Evolutionary conservation across 2,329 filamentous ascomycete genomes (phyloP).

Genomic region (Claviceps sp.): DNA sequence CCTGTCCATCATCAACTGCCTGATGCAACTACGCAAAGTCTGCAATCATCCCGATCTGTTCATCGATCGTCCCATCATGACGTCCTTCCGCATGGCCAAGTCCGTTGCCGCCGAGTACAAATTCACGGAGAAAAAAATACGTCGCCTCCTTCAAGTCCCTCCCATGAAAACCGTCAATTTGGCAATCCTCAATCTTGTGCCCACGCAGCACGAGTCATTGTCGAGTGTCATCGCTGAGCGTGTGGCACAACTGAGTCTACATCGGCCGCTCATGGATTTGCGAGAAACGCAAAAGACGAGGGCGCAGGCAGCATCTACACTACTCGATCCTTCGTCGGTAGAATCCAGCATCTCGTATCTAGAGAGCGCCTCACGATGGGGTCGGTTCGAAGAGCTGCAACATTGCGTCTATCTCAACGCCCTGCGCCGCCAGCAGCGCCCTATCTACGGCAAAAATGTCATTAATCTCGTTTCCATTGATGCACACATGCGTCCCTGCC

Average conservation of each 20-base stretch:
- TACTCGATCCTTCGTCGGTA: conserved; percentile 52
- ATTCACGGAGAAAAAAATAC: conserved; percentile 55
- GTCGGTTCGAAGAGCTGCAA: conserved; percentile 64
- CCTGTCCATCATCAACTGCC: conserved; percentile 92
- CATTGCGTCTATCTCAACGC: conserved; percentile 71
- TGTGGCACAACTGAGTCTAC: conserved; percentile 55
- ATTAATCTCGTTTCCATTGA: conserved; percentile 60
- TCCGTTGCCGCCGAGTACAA: conserved; percentile 66
- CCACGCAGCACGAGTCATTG: conserved; percentile 53
- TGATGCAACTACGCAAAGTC: conserved; percentile 95
- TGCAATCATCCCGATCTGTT: conserved; percentile 98
- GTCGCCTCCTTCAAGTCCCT: conserved; percentile 46
- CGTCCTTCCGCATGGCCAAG: conserved; percentile 80
- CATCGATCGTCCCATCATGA: conserved; percentile 90
- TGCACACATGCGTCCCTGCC: conserved; percentile 42
- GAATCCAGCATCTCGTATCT: conserved; percentile 58
- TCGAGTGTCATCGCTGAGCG: conserved; percentile 40
- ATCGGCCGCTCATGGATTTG: conserved; percentile 54
- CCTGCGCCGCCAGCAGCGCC: conserved; percentile 64
- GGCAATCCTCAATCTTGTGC: conserved; percentile 66
- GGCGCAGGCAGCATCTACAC: conserved; percentile 39
- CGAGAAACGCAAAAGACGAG: conserved; percentile 55
- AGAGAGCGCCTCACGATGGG: conserved; percentile 56
- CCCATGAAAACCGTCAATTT: conserved; percentile 55
- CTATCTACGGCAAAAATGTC: conserved; percentile 70